A percentile compares a stretch with the other conserved stretches of the same genome.
Evolutionary conservation across 139 green algal genomes (phyloP).

Genomic region (Tetratostichococcus sp.): DNA sequence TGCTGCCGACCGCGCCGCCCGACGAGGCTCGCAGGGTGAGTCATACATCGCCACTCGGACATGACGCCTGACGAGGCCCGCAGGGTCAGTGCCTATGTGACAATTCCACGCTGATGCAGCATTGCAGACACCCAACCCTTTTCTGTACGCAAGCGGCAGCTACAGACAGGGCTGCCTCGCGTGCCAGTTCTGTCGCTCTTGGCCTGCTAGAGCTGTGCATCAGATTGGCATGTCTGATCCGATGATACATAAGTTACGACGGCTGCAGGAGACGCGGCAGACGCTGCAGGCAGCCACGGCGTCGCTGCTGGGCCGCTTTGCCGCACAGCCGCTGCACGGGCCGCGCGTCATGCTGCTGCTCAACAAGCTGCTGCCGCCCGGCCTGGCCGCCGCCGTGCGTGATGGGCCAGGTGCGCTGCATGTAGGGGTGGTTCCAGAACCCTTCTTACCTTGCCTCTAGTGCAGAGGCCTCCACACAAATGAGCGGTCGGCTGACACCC

Average conservation of each 20-base stretch:
- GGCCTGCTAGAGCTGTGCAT: not conserved
- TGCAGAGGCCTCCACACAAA: no score
- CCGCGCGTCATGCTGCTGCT: slow-evolving; percentile 52
- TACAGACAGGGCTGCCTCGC: no score
- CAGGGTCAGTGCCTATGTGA: no score
- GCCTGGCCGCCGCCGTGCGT: slow-evolving; percentile 63
- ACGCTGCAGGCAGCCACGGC: slow-evolving; percentile 44
- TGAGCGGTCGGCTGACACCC: no score
- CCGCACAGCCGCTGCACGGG: slow-evolving; percentile 67
- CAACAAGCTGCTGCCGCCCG: slow-evolving; percentile 68
- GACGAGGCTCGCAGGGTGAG: not conserved
- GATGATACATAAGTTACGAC: no score
- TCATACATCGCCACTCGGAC: no score
- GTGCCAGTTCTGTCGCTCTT: not conserved
- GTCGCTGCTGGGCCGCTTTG: slow-evolving; percentile 53
- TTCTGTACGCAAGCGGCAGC: no score
- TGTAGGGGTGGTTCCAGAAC: slow-evolving; percentile 39
- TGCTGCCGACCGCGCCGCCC: slow-evolving; percentile 43
- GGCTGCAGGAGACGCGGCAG: slow-evolving; percentile 17
- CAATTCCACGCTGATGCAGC: no score
- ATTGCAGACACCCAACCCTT: no score
- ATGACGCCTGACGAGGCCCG: no score
- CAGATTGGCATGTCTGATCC: not conserved
- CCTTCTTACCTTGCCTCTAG: no score
- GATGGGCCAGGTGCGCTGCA: slow-evolving; percentile 1